Conservation (phyloP, 331 rosid genomes). For the Prunus yedoensis region DNA sequence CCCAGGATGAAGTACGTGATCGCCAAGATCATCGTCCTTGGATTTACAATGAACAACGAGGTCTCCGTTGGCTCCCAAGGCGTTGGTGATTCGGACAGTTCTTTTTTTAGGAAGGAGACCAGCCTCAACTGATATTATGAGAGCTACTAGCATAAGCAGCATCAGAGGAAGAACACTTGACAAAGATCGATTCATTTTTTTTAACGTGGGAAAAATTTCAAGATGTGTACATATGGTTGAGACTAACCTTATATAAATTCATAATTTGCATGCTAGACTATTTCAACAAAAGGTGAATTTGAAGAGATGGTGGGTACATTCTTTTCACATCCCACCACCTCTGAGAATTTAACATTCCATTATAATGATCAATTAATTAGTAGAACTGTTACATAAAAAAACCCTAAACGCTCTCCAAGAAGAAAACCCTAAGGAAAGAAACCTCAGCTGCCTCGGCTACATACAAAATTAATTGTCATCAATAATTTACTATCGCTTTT, state of each 20-base stretch:
- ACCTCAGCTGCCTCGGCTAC: no score
- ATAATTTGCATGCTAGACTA: no score
- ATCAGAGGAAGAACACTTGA: background rate
- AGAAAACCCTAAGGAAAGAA: no score
- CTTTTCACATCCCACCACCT: background rate
- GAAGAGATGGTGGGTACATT: background rate
- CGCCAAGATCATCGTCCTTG: background rate
- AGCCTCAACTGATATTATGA: background rate
- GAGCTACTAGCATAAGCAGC: background rate
- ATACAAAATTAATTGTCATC: no score
- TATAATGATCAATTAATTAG: no score
- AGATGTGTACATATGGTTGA: no score
- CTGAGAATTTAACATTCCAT: no score
- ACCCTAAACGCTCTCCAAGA: no score
- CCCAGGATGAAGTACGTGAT: background rate
- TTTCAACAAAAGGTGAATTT: background rate
- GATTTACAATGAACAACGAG: background rate
- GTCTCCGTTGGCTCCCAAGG: slow-evolving; percentile 6
- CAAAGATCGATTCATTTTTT: background rate
- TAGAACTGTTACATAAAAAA: no score
- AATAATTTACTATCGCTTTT: no score
- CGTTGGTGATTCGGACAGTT: slow-evolving; percentile 1
- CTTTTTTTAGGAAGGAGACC: background rate
- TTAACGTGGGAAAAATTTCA: no score
- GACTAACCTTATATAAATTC: no score